A percentile compares a stretch with the other conserved stretches of the same genome.
phyloP scores from a whole-genome alignment of 257 asterid genomes.

The Nicotiana noctiflora region DNA sequence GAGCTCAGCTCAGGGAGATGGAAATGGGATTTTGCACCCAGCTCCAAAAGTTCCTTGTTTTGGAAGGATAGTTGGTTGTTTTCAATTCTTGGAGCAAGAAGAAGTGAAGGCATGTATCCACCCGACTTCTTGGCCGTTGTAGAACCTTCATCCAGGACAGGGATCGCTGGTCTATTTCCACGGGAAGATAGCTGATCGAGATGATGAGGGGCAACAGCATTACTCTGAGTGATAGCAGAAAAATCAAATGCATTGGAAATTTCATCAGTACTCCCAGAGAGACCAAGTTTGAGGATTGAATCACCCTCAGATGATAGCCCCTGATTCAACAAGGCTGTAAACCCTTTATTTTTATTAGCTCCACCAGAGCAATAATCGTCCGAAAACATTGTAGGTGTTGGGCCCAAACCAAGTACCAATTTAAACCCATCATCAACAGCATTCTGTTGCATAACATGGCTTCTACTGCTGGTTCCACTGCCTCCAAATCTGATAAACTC shows the following conservation, averaged over 20 bases:
- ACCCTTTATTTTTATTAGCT: conserved; percentile 34
- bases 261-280: conserved; percentile 46
- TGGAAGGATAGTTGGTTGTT: conserved; percentile 12
- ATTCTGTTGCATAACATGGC: conserved; percentile 22
- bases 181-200: conserved; percentile 24
- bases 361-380: conserved; percentile 32
- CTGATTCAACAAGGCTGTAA: conserved; percentile 18
- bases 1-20: conserved; percentile 49
- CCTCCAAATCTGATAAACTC: conserved; percentile 28
- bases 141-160: conserved; percentile 83
- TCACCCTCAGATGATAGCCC: conserved; percentile 39
- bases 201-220: conserved; percentile 27
- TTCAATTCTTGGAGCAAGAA: conserved; percentile 57
- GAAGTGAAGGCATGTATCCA: conserved; percentile 73
- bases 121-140: conserved; percentile 92
- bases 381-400: conserved; percentile 62
- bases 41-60: conserved; percentile 15
- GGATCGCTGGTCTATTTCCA: conserved; percentile 28
- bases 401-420: conserved; percentile 89
- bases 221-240: conserved; percentile 41
- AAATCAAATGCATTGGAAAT: conserved; percentile 38
- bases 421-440: conserved; percentile 72
- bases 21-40: conserved; percentile 33
- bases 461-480: conserved; percentile 22
- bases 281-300: conserved; percentile 60